These are phyloP conservation scores for Mycena leptocephala DNA, from an alignment of 768 basidiomycete genomes.

Conservation along the genomic window DNA sequence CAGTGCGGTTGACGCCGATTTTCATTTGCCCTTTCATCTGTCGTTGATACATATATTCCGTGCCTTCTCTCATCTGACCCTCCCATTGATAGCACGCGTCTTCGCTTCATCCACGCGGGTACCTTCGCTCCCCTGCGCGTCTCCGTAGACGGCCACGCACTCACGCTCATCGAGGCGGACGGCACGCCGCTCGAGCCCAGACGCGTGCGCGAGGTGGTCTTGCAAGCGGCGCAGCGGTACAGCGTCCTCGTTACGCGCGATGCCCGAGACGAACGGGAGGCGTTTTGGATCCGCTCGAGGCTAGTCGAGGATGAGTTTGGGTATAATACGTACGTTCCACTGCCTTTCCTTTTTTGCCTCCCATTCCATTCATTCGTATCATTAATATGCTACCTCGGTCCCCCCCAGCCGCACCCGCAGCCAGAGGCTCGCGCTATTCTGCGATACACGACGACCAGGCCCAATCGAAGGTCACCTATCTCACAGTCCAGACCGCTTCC, in stretches of 20 bases:
- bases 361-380: neutral
- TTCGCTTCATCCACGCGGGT: conserved; percentile 65
- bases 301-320: conserved; percentile 26
- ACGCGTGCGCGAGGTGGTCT: conserved; percentile 54
- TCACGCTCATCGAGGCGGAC: conserved; percentile 66
- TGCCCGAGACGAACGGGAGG: neutral
- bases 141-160: conserved; percentile 62
- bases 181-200: conserved; percentile 60
- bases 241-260: conserved; percentile 56
- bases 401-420: conserved; percentile 14
- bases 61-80: neutral
- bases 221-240: conserved; percentile 67
- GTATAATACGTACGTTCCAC: conserved; percentile 16
- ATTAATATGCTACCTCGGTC: neutral
- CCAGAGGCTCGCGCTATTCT: conserved; percentile 27
- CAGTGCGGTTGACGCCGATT: no score
- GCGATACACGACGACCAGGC: conserved; percentile 5
- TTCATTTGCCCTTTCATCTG: no score
- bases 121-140: conserved; percentile 63
- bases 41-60: no score
- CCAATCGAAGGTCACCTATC: no score
- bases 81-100: conserved; percentile 52
- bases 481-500: neutral
- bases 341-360: neutral
- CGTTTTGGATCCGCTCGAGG: conserved; percentile 26